These are phyloP conservation scores for Kazachstania martiniae DNA, from an alignment of 805 yeast species.

Conservation along the genomic window DNA sequence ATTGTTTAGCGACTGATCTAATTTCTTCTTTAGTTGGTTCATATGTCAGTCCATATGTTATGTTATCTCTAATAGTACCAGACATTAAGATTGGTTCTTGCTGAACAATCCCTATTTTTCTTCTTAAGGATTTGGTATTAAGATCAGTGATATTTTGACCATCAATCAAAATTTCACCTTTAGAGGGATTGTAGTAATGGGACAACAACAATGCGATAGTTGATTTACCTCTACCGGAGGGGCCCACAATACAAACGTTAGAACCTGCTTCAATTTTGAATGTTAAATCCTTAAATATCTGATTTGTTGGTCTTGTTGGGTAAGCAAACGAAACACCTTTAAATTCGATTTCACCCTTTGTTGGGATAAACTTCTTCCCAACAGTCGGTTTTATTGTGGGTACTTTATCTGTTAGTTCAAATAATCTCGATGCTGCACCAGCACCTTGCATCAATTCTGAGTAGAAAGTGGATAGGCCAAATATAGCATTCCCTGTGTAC, in stretches of 20 bases:
- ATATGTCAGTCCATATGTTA: conserved; percentile 58
- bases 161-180: conserved; percentile 40
- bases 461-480: conserved; percentile 86
- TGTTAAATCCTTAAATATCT: conserved; percentile 38
- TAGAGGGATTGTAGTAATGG: conserved; percentile 40
- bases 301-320: conserved; percentile 75
- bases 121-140: conserved; percentile 44
- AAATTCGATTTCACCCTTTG: conserved; percentile 40
- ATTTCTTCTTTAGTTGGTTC: conserved; percentile 48
- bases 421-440: conserved; percentile 89
- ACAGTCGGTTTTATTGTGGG: conserved; percentile 57
- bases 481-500: conserved; percentile 85
- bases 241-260: conserved; percentile 68
- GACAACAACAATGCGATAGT: conserved; percentile 55
- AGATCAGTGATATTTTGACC: conserved; percentile 41
- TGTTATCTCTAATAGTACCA: conserved; percentile 71
- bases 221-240: conserved; percentile 88
- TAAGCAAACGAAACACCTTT: conserved; percentile 62
- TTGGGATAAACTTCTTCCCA: conserved; percentile 40
- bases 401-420: conserved; percentile 71
- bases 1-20: conserved; percentile 36
- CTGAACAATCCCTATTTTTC: conserved; percentile 57
- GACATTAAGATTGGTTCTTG: conserved; percentile 72
- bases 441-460: conserved; percentile 96
- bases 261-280: conserved; percentile 45